Evolutionary conservation across 768 basidiomycete genomes (phyloP).

Genomic region (Harrya chromipes): DNA sequence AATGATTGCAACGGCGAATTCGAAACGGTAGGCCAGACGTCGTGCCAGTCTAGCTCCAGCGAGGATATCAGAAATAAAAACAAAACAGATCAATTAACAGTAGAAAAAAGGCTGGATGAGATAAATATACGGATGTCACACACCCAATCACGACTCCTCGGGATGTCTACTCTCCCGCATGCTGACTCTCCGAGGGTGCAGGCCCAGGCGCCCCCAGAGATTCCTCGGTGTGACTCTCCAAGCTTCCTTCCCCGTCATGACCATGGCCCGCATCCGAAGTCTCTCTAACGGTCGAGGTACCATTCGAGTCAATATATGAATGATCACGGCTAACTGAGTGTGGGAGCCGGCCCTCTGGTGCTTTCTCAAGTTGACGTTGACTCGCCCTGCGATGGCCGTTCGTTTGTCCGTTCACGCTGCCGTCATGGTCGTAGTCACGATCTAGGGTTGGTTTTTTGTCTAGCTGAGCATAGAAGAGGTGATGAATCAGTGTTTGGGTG

Average conservation of each 20-base stretch:
- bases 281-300: constrained; percentile 7
- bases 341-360: constrained; percentile 55
- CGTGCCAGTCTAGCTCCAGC: too few species aligned
- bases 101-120: not conserved
- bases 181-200: constrained; percentile 34
- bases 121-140: not conserved
- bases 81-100: not conserved
- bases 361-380: constrained; percentile 69
- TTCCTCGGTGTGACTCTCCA: constrained; percentile 1
- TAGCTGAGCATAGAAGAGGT: constrained; percentile 30
- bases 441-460: constrained; percentile 41
- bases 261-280: constrained; percentile 9
- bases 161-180: constrained; percentile 30
- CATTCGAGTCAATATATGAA: constrained; percentile 8
- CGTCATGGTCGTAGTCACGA: not conserved
- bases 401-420: not conserved
- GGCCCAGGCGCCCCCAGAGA: constrained; percentile 25
- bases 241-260: constrained; percentile 5
- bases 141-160: constrained; percentile 21
- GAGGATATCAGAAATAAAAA: not conserved
- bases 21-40: not conserved
- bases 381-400: constrained; percentile 43
- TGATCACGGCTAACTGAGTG: constrained; percentile 16
- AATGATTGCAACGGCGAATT: too few species aligned
- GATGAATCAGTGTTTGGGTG: constrained; percentile 2